Conservation (phyloP, 306 rosid species). For the Inga laurina region DNA sequence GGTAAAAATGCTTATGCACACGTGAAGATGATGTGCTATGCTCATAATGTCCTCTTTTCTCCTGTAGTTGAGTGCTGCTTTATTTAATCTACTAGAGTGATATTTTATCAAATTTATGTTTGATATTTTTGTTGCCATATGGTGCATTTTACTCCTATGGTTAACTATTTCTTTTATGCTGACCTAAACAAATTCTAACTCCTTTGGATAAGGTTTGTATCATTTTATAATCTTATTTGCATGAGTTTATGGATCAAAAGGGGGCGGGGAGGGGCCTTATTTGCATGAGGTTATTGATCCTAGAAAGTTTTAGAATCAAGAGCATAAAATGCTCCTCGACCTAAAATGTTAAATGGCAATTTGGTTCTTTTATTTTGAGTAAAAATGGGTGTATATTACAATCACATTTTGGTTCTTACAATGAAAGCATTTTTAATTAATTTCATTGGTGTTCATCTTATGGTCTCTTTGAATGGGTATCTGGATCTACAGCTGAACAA, state of each 20-base stretch:
- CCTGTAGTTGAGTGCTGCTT: not conserved
- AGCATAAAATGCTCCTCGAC: not conserved
- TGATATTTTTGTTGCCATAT: not conserved
- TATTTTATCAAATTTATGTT: not conserved
- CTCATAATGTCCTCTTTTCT: not conserved
- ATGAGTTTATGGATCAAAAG: too few relatives aligned
- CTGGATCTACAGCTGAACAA: too few relatives aligned
- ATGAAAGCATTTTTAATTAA: not conserved
- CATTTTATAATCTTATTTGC: not conserved
- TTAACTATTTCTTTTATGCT: not conserved
- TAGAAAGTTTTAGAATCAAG: not conserved
- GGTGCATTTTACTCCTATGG: not conserved
- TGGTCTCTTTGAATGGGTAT: too few relatives aligned
- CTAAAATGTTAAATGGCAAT: not conserved
- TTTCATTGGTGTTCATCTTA: not conserved
- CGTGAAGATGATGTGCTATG: not conserved
- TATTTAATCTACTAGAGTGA: not conserved
- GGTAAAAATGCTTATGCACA: slow-evolving; percentile 51
- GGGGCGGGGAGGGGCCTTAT: too few relatives aligned
- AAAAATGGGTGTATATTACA: too few relatives aligned
- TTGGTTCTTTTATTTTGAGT: not conserved
- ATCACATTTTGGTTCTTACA: not conserved
- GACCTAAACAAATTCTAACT: not conserved
- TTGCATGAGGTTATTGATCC: not conserved
- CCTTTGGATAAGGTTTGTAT: not conserved